A percentile compares a stretch with the other conserved stretches of the same genome.
phyloP scores from a whole-genome alignment of 2,329 filamentous ascomycete species.

The Sporothrix pallida region DNA sequence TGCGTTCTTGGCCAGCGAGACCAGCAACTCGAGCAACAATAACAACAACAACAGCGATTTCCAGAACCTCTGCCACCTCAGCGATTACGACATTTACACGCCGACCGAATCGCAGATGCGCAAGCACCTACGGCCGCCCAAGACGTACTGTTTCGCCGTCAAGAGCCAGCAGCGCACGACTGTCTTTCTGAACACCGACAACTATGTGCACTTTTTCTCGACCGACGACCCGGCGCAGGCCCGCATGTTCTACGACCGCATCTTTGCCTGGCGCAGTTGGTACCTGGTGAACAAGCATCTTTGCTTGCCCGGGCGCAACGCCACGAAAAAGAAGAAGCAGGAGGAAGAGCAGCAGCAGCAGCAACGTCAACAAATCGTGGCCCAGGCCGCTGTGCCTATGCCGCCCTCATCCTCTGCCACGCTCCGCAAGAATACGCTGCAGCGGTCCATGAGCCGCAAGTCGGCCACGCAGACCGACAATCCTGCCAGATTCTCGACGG shows the following conservation, averaged over 20 bases:
- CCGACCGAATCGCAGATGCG: constrained; percentile 71
- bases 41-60: constrained; percentile 41
- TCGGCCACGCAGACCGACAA: constrained; percentile 42
- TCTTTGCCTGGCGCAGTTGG: constrained; percentile 90
- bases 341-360: constrained; percentile 30
- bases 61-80: constrained; percentile 77
- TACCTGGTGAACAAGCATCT: constrained; percentile 77
- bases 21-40: constrained; percentile 11
- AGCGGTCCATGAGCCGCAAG: constrained; percentile 41
- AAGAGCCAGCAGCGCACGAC: constrained; percentile 90
- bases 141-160: constrained; percentile 82
- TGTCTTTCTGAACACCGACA: constrained; percentile 80
- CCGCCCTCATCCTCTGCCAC: constrained; percentile 30
- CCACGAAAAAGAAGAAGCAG: not conserved
- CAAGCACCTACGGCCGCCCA: constrained; percentile 79
- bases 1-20: constrained; percentile 21
- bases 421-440: constrained; percentile 41
- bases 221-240: constrained; percentile 74
- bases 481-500: constrained; percentile 48
- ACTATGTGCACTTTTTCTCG: constrained; percentile 91
- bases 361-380: constrained; percentile 36
- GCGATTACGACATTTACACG: constrained; percentile 90
- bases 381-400: constrained; percentile 38
- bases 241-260: constrained; percentile 69
- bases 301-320: constrained; percentile 40